Percentiles rank a stretch among this genome's conserved stretches.
These are phyloP conservation scores for Talaromyces sp. DNA, from an alignment of 2,329 filamentous ascomycete genomes.

Conservation along the genomic window DNA sequence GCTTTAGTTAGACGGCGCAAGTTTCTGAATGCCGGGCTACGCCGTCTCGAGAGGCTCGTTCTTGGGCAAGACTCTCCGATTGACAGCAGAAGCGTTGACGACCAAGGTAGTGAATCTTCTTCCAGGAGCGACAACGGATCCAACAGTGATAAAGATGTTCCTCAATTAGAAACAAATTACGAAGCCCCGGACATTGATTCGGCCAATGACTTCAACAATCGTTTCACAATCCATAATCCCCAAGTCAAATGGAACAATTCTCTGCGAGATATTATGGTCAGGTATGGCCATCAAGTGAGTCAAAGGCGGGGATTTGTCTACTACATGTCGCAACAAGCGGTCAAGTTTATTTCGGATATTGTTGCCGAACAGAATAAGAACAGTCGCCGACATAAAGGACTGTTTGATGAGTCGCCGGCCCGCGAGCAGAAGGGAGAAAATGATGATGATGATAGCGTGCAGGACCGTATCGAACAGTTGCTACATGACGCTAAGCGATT, in stretches of 20 bases:
- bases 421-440: constrained; percentile 36
- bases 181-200: constrained; percentile 73
- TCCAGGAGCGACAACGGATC: constrained; percentile 37
- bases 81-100: constrained; percentile 48
- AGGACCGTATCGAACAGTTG: constrained; percentile 82
- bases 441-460: constrained; percentile 65
- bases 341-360: constrained; percentile 97
- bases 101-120: constrained; percentile 23
- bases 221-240: constrained; percentile 96
- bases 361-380: constrained; percentile 87
- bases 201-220: constrained; percentile 93
- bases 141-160: constrained; percentile 54
- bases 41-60: constrained; percentile 54
- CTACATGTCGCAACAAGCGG: constrained; percentile 89
- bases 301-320: constrained; percentile 96
- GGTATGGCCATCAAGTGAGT: constrained; percentile 95
- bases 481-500: constrained; percentile 80
- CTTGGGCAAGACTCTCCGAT: constrained; percentile 37
- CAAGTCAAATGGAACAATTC: constrained; percentile 99
- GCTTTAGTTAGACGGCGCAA: constrained; percentile 57
- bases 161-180: constrained; percentile 57
- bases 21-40: constrained; percentile 58
- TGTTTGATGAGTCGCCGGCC: constrained; percentile 10
- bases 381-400: constrained; percentile 46
- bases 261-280: constrained; percentile 89